phyloP scores from a whole-genome alignment of 768 basidiomycete species.

The Suillus variegatus region DNA sequence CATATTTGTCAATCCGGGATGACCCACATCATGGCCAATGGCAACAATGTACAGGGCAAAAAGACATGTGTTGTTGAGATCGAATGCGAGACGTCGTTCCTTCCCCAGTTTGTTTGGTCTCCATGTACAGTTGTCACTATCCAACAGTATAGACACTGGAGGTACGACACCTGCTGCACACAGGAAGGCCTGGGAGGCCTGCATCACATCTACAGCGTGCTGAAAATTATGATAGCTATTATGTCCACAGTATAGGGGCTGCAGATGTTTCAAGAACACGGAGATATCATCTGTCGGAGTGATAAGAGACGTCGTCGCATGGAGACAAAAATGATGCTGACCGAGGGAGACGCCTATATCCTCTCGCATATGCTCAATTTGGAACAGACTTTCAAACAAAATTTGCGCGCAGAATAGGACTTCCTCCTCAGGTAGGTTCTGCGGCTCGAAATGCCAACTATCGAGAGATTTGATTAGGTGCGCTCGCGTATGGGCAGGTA shows the following conservation, averaged over 20 bases:
- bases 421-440: constrained; percentile 80
- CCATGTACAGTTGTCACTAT: constrained; percentile 38
- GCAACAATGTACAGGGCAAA: constrained; percentile 88
- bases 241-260: constrained; percentile 84
- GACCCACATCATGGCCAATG: constrained; percentile 96
- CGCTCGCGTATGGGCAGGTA: constrained; percentile 50
- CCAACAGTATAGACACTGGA: constrained; percentile 63
- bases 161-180: constrained; percentile 80
- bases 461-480: constrained; percentile 70
- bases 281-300: constrained; percentile 63
- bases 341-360: constrained; percentile 58
- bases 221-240: constrained; percentile 99
- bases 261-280: constrained; percentile 82
- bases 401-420: constrained; percentile 78
- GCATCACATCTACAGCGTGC: constrained; percentile 95
- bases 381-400: constrained; percentile 83
- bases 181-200: constrained; percentile 88
- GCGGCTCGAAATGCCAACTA: constrained; percentile 91
- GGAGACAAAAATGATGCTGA: constrained; percentile 40
- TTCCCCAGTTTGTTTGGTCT: constrained; percentile 44
- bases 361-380: constrained; percentile 72
- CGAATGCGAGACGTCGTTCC: constrained; percentile 37
- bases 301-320: constrained; percentile 19
- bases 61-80: constrained; percentile 67
- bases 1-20: constrained; percentile 90